phyloP scores from a whole-genome alignment of 306 rosid species.

The Prunus salicina region DNA sequence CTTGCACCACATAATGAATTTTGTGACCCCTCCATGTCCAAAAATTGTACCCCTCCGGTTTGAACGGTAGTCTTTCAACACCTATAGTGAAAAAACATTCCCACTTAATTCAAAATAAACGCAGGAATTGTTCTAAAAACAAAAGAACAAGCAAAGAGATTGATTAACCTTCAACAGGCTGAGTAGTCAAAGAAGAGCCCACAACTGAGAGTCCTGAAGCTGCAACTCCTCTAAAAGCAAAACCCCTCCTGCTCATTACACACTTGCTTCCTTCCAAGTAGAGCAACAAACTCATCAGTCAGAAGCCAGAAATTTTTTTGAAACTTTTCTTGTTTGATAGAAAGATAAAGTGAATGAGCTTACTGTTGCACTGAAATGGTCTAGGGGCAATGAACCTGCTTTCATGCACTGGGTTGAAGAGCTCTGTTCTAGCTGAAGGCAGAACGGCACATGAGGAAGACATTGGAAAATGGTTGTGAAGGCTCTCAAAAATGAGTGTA shows the following conservation, averaged over 20 bases:
- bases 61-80: constrained; percentile 58
- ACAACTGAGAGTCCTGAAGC: constrained; percentile 68
- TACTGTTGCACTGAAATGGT: constrained; percentile 41
- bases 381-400: constrained; percentile 36
- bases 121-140: not conserved
- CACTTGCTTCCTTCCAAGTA: constrained; percentile 70
- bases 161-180: constrained; percentile 59
- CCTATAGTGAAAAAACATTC: constrained; percentile 36
- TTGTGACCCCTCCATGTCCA: constrained; percentile 93
- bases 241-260: constrained; percentile 59
- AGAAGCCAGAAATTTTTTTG: not conserved
- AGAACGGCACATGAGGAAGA: constrained; percentile 42
- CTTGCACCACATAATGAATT: constrained; percentile 90
- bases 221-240: constrained; percentile 63
- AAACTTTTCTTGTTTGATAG: not conserved
- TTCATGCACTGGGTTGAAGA: constrained; percentile 30
- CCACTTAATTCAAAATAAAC: constrained; percentile 1
- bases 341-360: constrained; percentile 8
- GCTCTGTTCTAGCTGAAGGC: constrained; percentile 43
- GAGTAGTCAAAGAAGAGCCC: constrained; percentile 49
- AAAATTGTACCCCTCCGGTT: constrained; percentile 75
- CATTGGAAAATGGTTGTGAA: constrained; percentile 25
- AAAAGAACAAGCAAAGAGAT: not conserved
- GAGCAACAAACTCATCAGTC: not conserved
- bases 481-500: not conserved